Percentiles rank a stretch among this genome's conserved stretches.
Evolutionary conservation across 371 early-diverging fungal genomes (phyloP).

Genomic region (Rhizopus microsporus): DNA sequence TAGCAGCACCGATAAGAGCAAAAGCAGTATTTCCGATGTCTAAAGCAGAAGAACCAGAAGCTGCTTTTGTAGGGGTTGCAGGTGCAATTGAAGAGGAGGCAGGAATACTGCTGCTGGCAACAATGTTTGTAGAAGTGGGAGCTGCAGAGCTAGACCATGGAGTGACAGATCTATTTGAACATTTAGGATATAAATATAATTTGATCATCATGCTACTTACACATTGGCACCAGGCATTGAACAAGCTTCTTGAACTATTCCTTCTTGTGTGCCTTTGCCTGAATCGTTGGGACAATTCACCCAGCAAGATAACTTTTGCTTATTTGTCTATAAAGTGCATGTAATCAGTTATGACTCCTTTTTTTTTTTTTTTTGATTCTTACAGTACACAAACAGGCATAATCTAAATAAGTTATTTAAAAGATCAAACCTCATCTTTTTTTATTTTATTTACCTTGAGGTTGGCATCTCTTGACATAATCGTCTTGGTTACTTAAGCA

Average conservation of each 20-base stretch:
- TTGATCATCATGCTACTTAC: slow-evolving; percentile 17
- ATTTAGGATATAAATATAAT: neutral
- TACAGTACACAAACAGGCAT: slow-evolving; percentile 1
- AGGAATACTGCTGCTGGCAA: slow-evolving; percentile 9
- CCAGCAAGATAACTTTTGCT: slow-evolving; percentile 28
- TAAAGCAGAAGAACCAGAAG: slow-evolving; percentile 25
- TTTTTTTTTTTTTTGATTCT: neutral
- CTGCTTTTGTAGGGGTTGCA: slow-evolving; percentile 16
- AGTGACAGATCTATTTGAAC: slow-evolving; percentile 23
- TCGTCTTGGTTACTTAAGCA: slow-evolving; percentile 30
- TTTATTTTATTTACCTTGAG: slow-evolving; percentile 18
- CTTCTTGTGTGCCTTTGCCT: slow-evolving; percentile 20
- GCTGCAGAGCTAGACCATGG: slow-evolving; percentile 26
- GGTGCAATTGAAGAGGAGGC: slow-evolving; percentile 10
- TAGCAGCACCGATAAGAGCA: slow-evolving; percentile 16
- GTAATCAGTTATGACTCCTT: neutral
- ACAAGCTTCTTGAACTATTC: slow-evolving; percentile 15
- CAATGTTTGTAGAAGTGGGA: slow-evolving; percentile 19
- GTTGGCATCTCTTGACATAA: slow-evolving; percentile 27
- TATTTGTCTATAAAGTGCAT: slow-evolving; percentile 24
- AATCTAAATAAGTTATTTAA: neutral
- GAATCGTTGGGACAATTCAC: slow-evolving; percentile 29
- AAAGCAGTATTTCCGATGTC: slow-evolving; percentile 16
- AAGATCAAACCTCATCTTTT: neutral
- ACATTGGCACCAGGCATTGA: slow-evolving; percentile 38